Percentiles rank a stretch among this genome's conserved stretches.
Evolutionary conservation across 352 stramenopile species (phyloP).

Genomic region (Phytophthora aleatoria): DNA sequence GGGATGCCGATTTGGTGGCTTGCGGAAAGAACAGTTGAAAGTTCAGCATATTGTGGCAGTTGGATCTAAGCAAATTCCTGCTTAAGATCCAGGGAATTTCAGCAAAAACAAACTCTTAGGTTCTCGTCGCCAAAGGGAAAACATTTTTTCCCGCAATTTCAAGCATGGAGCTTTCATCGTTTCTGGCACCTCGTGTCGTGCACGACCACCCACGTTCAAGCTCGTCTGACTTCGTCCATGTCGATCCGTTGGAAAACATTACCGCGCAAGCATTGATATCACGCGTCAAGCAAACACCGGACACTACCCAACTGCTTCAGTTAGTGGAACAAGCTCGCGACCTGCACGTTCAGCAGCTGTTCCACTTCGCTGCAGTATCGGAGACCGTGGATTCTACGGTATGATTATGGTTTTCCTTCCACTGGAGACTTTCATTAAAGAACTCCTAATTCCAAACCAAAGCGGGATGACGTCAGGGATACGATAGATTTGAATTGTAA

Average conservation of each 20-base stretch:
- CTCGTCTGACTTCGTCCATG: neutral
- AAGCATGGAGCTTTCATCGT: neutral
- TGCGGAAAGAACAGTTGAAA: too few relatives aligned
- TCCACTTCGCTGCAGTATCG: conserved; percentile 16
- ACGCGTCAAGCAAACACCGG: conserved; percentile 5
- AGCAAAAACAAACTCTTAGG: too few relatives aligned
- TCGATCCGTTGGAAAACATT: neutral
- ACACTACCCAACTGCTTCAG: neutral
- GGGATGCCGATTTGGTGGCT: too few relatives aligned
- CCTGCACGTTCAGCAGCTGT: neutral
- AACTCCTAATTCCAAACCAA: conserved; percentile 7
- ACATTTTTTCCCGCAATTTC: neutral
- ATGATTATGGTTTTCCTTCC: conserved; percentile 16
- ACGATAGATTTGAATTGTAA: too few relatives aligned
- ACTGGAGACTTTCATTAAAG: conserved; percentile 6
- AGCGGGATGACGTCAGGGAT: neutral
- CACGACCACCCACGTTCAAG: neutral
- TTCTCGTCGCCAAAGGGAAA: too few relatives aligned
- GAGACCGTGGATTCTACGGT: conserved; percentile 17
- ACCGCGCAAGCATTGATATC: conserved; percentile 5
- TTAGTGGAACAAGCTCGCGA: conserved; percentile 11
- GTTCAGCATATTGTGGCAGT: too few relatives aligned
- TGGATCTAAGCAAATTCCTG: too few relatives aligned
- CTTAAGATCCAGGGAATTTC: too few relatives aligned
- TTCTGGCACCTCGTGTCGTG: neutral